Evolutionary conservation across 1,284 basidiomycete species (phyloP), one percentile per base, ranked within the genome.

Genomic region (Pseudozyma sp.): DNA sequence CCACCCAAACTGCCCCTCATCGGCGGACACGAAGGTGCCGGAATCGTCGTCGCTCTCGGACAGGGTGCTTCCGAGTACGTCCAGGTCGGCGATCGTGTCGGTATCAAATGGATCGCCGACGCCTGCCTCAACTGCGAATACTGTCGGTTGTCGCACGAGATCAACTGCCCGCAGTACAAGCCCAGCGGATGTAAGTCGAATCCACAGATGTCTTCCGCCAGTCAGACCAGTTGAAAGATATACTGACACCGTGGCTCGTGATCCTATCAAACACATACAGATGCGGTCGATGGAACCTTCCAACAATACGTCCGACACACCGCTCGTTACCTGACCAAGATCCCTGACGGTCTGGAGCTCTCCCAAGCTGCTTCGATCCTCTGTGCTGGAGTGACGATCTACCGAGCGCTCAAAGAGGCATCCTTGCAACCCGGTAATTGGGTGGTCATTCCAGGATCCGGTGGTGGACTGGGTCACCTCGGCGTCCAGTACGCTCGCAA

Each of bases 361-460:
- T 87, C 88, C 13, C 89, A 88, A 17, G 93, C 92, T n/a, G 92
- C 92, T 6, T 91, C 92, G 13, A 89, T 94, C 67, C 89, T 94
- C 29, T 94, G 92, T 46, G 31, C 74, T 88, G 92, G 92, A 56
- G 85, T 92, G n/a, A 93, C 92, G 3, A 90, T 91, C 64, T 94
- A 94, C 85, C 91, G 92, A 73, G 93, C 92, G 0, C 87, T 95
- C 80, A 93, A 93, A 84, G 88, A 92, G 84, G 89, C 89, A 59
- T 85, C 88, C n/a, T 48, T 79, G 5, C 87, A 86, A 35, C 88
- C 90, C 11, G 92, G 92, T 49, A 89, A 95, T 68, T 93, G 91
- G 90, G 87, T 94, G 68, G 91, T 90, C 49, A 87, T 95, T 67
- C 91, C 90, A 24, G 92, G 92, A 53, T 91, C 91, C 5, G 92